A percentile compares a stretch with the other conserved stretches of the same genome.
phyloP scores from a whole-genome alignment of 1,139 yeast genomes.

The Kodamaea ohmeri region DNA sequence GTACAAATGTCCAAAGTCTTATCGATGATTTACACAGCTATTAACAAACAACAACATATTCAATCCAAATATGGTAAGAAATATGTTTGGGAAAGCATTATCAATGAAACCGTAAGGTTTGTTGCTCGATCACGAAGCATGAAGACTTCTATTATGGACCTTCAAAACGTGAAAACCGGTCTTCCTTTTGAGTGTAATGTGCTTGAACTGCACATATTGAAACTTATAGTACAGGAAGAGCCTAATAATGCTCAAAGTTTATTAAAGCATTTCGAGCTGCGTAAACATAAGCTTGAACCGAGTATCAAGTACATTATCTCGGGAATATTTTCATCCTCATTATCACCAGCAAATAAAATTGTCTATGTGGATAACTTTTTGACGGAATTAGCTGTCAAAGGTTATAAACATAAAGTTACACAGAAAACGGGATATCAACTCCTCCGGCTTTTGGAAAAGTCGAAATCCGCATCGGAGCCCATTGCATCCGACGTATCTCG shows the following conservation, averaged over 20 bases:
- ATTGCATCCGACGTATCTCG: constrained; percentile 7
- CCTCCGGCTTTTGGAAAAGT: constrained; percentile 11
- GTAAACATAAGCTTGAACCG: constrained; percentile 19
- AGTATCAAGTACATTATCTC: constrained; percentile 20
- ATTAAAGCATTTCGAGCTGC: constrained; percentile 20
- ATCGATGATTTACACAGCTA: constrained; percentile 15
- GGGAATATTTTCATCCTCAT: constrained; percentile 25
- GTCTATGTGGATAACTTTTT: constrained; percentile 22
- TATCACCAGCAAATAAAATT: constrained; percentile 20
- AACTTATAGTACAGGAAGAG: constrained; percentile 25
- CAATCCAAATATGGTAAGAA: constrained; percentile 19
- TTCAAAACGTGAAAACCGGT: constrained; percentile 19
- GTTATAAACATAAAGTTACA: constrained; percentile 21
- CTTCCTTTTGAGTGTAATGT: constrained; percentile 17
- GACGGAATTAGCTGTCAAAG: constrained; percentile 16
- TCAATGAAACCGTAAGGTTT: constrained; percentile 23
- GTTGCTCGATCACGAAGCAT: constrained; percentile 14
- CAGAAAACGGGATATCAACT: constrained; percentile 15
- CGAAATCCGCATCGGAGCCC: constrained; percentile 1
- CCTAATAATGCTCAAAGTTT: constrained; percentile 25
- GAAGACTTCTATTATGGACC: constrained; percentile 14
- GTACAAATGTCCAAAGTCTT: constrained; percentile 14
- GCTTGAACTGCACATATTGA: constrained; percentile 23
- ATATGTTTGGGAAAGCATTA: constrained; percentile 21
- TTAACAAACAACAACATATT: constrained; percentile 15